phyloP scores from a whole-genome alignment of 306 rosid species.

The Casuarina equisetifolia region DNA sequence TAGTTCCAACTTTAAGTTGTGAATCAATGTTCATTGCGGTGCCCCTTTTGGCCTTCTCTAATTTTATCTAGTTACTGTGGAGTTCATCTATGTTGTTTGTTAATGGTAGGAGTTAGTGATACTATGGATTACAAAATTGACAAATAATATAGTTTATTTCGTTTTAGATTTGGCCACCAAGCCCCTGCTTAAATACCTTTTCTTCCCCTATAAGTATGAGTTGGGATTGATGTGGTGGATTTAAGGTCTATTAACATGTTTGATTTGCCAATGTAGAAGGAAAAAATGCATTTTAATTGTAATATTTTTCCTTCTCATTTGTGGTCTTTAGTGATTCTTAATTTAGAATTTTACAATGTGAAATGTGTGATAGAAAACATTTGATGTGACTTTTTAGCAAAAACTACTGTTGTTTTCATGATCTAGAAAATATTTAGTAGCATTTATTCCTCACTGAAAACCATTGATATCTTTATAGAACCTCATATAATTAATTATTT shows the following conservation, averaged over 20 bases:
- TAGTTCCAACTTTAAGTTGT: neutral
- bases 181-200: neutral
- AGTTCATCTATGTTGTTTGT: neutral
- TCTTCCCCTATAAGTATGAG: neutral
- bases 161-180: neutral
- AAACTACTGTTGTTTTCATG: too few species aligned
- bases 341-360: neutral
- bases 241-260: neutral
- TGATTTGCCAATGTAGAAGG: neutral
- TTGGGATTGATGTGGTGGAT: neutral
- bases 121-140: neutral
- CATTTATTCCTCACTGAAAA: too few species aligned
- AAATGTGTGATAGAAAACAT: neutral
- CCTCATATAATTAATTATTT: too few species aligned
- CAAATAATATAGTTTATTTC: neutral
- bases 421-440: too few species aligned
- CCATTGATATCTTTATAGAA: too few species aligned
- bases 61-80: neutral
- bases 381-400: too few species aligned
- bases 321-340: neutral
- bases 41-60: neutral
- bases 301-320: neutral
- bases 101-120: neutral
- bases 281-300: neutral
- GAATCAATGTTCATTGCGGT: neutral